Percentiles rank a stretch among this genome's conserved stretches.
phyloP scores from a whole-genome alignment of 2,329 filamentous ascomycete species.

The Aspergillus pseudoterreus region DNA sequence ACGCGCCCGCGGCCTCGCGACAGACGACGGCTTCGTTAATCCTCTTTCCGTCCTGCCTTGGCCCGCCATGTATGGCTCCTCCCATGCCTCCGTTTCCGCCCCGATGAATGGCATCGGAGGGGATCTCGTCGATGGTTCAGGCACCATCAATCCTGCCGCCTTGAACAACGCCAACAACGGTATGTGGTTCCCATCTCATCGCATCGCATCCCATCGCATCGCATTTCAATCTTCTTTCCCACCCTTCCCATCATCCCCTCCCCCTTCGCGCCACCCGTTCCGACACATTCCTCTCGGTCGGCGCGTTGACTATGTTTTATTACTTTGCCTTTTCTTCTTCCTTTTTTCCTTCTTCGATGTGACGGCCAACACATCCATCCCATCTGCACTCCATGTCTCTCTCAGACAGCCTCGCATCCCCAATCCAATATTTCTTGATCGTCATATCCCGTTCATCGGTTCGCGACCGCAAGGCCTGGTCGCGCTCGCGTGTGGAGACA shows the following conservation, averaged over 20 bases:
- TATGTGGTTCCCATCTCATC: constrained; percentile 42
- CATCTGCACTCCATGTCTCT: constrained; percentile 2
- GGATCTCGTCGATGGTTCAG: constrained; percentile 65
- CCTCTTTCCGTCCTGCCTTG: constrained; percentile 25
- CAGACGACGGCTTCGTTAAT: constrained; percentile 22
- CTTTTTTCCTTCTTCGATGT: constrained; percentile 6
- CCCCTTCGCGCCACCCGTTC: neutral
- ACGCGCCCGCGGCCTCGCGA: constrained; percentile 30
- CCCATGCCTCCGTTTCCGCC: constrained; percentile 53
- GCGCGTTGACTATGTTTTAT: neutral
- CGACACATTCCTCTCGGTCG: neutral
- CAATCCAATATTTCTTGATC: neutral
- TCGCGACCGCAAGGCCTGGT: neutral
- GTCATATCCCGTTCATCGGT: neutral
- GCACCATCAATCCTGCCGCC: constrained; percentile 86
- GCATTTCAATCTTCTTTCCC: neutral
- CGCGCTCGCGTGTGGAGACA: neutral
- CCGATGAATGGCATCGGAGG: constrained; percentile 62
- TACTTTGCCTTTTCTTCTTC: constrained; percentile 4
- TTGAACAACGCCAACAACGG: constrained; percentile 69
- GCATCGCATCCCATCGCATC: neutral
- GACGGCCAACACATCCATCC: neutral
- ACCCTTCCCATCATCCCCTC: neutral
- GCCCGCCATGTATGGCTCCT: constrained; percentile 46
- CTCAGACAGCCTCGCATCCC: neutral